Evolutionary conservation across 2,329 filamentous ascomycete species (phyloP).

Genomic region (Fusarium mangiferae): DNA sequence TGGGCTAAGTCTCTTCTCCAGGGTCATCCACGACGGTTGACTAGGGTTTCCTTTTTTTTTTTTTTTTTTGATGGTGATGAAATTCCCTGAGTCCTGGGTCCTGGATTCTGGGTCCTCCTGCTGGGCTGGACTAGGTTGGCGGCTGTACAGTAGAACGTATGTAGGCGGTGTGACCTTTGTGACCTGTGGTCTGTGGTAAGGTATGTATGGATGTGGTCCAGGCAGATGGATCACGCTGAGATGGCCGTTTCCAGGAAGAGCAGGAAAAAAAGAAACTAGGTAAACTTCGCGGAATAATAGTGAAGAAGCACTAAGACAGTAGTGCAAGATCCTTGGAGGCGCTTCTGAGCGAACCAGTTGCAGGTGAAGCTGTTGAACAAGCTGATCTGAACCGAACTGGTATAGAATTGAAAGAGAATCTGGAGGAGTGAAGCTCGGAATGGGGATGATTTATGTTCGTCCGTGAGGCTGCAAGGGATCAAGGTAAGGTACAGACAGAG

Average conservation of each 20-base stretch:
- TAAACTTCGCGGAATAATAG: slow-evolving; percentile 34
- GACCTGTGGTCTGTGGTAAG: slow-evolving; percentile 33
- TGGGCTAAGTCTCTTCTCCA: slow-evolving; percentile 34
- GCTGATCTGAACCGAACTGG: slow-evolving; percentile 40
- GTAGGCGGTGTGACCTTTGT: slow-evolving; percentile 45
- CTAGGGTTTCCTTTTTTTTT: slow-evolving; percentile 43
- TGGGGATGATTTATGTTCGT: slow-evolving; percentile 45
- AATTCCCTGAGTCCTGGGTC: slow-evolving; percentile 42
- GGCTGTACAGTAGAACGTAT: slow-evolving; percentile 6
- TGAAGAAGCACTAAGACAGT: slow-evolving; percentile 45
- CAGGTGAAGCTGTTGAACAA: slow-evolving; percentile 32
- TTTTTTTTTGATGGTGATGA: slow-evolving; percentile 41
- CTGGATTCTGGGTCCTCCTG: slow-evolving; percentile 42
- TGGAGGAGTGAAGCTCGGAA: slow-evolving; percentile 39
- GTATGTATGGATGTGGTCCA: slow-evolving; percentile 27
- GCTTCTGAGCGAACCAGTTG: slow-evolving; percentile 44
- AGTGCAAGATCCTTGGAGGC: slow-evolving; percentile 37
- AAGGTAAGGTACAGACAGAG: slow-evolving; percentile 23
- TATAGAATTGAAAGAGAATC: slow-evolving; percentile 25
- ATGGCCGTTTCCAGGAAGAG: slow-evolving; percentile 37
- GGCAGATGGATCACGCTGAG: slow-evolving; percentile 43
- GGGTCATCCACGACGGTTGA: slow-evolving; percentile 43
- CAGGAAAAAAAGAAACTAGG: slow-evolving; percentile 7
- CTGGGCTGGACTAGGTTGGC: slow-evolving; percentile 13
- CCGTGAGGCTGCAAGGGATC: slow-evolving; percentile 45